Evolutionary conservation across 192 early-diverging fungal species (phyloP), one percentile per base, ranked within the genome.

Genomic region (Coemansia sp.): DNA sequence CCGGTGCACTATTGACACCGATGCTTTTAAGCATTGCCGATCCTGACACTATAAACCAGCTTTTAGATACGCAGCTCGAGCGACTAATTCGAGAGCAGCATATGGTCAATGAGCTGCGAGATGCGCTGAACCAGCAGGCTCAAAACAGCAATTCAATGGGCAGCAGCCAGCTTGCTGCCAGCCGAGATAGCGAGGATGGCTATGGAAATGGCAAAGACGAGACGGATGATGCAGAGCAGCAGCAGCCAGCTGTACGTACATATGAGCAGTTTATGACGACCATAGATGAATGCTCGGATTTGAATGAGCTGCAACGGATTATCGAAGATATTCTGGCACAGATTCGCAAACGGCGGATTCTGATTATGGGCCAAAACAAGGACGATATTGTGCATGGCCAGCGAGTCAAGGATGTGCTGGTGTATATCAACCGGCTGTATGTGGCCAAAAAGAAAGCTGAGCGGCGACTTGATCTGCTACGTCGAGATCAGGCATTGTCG

Each of bases 1-100:
- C 78, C 0, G 83, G 86, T 10, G 78, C 85, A 0, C 65, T 96
- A 7, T 40, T 97, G 6, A 78, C 82, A 21, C 90, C 91, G 1
- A 44, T 88, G 0, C 55, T 94, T 20, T 68, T 84, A 14, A 79
- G 81, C 33, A 36, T 94, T 23, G 76, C 86, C 0, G 93, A 96
- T 41, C 89, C 93, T 1, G 92, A 96, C 66, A 94, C 85, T 38
- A 86, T 88, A 81, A 94, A 96, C 67, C 85, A 91, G 56, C 79
- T 84, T 13, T 66, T 95, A n/a, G 87, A 88, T 31, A 57, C 69
- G 11, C 82, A 86, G 68, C 47, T 78, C 35, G 68, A 61, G 35
- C 52, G 55, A 49, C 57, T 72, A 21, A 80, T 80, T 50, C 66
- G 69, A 14, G 74, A 84, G 48, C 67, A 71, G 61, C 82, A 88